Evolutionary conservation across 2,329 filamentous ascomycete genomes (phyloP), one percentile per base, ranked within the genome.

Genomic region (Aspergillus sp.): DNA sequence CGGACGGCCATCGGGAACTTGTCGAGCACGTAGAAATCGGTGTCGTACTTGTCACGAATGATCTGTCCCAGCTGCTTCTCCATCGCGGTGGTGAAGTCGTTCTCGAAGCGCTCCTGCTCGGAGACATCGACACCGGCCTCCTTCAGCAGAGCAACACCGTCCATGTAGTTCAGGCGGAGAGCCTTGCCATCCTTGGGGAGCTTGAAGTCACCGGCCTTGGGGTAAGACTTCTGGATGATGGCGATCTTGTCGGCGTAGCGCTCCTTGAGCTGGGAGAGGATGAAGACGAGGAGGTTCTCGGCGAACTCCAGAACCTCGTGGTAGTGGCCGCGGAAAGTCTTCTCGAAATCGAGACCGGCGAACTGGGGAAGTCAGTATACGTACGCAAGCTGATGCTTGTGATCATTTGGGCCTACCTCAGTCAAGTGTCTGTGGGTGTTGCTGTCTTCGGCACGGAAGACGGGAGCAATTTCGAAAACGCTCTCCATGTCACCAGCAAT

Each of bases 1-100:
- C 95, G 87, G 19, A 95, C 91, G 39, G 84, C 82, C 76, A 95
- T 88, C 48, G 95, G 95, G 84, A 97, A 99, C 79, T 98, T 95
- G 82, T 98, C 94, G 64, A 99, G 85, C 21, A 96, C 89, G 81
- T 97, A 98, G 81, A 98, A 98, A 80, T 99, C 95, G 62, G 92
- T 95, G 74, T 90, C 86, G 84, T 90, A 97, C 80, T 97, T 97
- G 70, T 91, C 85, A 59, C 91, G 89, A 67, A 98, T 87, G 51
- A 98, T 84, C 25, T 87, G 88, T 60, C 95, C 95, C 8, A 98
- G 88, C n/a, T 89, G 91, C 80, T 77, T 82, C 70, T 82, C 80
- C 76, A 81, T 80, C 7, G 79, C 75, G 8, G 80, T 82, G 58
- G 72, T 74, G 63, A 81, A 72, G 63, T 81, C 79, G 55, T 80